Base-by-base conservation (phyloP, 2,329 filamentous ascomycete genomes). In the Colletotrichum sp. region DNA sequence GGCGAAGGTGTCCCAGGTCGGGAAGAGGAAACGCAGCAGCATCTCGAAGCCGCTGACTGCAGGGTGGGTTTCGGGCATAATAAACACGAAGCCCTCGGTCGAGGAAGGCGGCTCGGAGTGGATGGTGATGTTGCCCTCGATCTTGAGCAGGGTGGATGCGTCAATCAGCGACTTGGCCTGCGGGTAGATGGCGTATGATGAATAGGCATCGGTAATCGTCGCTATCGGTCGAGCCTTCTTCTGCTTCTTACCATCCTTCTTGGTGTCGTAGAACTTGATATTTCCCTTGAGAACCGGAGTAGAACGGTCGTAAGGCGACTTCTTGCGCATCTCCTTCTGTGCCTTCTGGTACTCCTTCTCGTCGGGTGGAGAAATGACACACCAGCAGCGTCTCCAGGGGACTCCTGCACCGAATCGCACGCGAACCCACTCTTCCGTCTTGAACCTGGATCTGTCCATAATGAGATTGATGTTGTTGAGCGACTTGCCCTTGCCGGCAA, bases 381-480 rank as follows among this genome's bases (percentile, higher is more conserved):
- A 98, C 96, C 96, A 99, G 85, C 96, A 99, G 52, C 96, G 93
- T 82, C 95, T 93, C 97, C 97, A 99, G 0, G 96, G 96, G 12
- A 97, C 98, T 63, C 97, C 97, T 36, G 97, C 96, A 55, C 97
- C 97, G 81, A 99, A 99, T 75, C 97, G 91, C 68, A 99, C 97
- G 77, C 97, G 91, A 22, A 96, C 96, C 97, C 97, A 99, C 82
- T 98, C 96, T 83, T 98, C 96, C 55, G 95, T 92, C 80, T 93
- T 93, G 80, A 95, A 91, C 72, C 90, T 93, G 24, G 94, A 91
- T 64, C 95, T 92, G 80, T 98, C 95, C 90, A 99, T 94, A 79
- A 99, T 96, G 30, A 93, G 86, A 79, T 94, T 94, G 82, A 99
- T 99, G 82, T 96, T 97, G 87, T 98, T 98, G 70, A 99, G 85